Evolutionary conservation across 768 basidiomycete species (phyloP).

Genomic region (Gyrodon lividus): DNA sequence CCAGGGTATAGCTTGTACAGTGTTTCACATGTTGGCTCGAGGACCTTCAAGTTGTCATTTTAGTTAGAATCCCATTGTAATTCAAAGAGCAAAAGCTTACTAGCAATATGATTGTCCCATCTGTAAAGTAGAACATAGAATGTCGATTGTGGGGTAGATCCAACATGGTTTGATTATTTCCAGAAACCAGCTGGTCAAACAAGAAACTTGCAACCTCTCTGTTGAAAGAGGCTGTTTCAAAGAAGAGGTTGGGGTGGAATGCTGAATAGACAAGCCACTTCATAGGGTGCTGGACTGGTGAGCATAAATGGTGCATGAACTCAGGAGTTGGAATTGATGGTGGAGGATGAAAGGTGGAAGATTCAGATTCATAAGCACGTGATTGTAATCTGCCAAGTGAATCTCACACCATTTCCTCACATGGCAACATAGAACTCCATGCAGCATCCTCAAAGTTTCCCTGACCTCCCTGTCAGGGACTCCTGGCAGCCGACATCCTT

Average conservation of each 20-base stretch:
- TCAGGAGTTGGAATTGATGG: no score
- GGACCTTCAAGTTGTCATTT: not conserved
- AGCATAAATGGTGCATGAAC: not conserved
- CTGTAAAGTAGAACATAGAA: conserved; percentile 5
- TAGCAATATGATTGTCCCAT: conserved; percentile 2
- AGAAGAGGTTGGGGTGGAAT: not conserved
- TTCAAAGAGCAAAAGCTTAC: not conserved
- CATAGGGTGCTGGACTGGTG: not conserved
- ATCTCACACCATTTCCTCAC: not conserved
- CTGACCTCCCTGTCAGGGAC: conserved; percentile 6
- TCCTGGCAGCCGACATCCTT: conserved; percentile 10
- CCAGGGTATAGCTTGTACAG: conserved; percentile 2
- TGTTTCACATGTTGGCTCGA: not conserved
- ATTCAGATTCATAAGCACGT: not conserved
- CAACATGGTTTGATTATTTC: not conserved
- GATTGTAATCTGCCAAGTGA: no score
- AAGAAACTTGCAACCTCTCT: not conserved
- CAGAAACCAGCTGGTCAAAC: not conserved
- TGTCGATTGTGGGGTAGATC: not conserved
- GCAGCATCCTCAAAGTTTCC: conserved; percentile 5
- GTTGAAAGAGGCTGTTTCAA: not conserved
- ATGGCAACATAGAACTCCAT: not conserved
- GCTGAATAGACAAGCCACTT: not conserved
- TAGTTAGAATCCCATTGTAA: not conserved
- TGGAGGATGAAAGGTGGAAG: no score